phyloP scores from a whole-genome alignment of 257 asterid genomes.

The Eustoma russellianum region DNA sequence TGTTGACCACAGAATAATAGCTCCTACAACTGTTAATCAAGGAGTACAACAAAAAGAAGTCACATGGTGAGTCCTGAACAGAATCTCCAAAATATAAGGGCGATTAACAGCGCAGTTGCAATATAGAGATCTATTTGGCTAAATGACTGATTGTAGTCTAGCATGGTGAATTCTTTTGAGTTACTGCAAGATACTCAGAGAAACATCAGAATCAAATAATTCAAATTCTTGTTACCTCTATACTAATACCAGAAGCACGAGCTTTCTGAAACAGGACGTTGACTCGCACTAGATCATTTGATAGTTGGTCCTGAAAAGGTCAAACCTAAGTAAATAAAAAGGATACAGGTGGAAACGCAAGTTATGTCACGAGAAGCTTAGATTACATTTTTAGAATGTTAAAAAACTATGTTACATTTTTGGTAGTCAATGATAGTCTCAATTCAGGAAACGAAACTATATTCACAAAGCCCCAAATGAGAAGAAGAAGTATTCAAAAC shows the following conservation, averaged over 20 bases:
- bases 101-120: too few species aligned
- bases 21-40: too few species aligned
- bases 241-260: constrained; percentile 70
- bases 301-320: constrained; percentile 70
- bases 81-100: too few species aligned
- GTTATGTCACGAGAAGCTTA: background rate
- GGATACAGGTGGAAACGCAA: background rate
- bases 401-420: background rate
- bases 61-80: too few species aligned
- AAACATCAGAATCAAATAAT: background rate
- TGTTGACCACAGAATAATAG: too few species aligned
- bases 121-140: background rate
- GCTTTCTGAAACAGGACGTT: constrained; percentile 76
- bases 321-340: background rate
- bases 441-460: too few species aligned
- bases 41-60: too few species aligned
- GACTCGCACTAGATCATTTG: constrained; percentile 70
- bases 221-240: constrained; percentile 36
- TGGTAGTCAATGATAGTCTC: too few species aligned
- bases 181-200: background rate
- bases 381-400: background rate
- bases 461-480: too few species aligned
- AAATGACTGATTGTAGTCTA: background rate
- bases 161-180: background rate
- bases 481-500: too few species aligned